These are phyloP conservation scores for barrel medic (Medicago truncatula) DNA, from an alignment of 306 rosid genomes.

Conservation along the genomic window MtrunA17r5.0-ANR NC_053043.1:1536501-1537000, in stretches of 20 bases:
- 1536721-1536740: not conserved
- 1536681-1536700: not conserved
- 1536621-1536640: too few species aligned
- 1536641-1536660: too few species aligned
- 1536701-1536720: not conserved
- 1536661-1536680: too few species aligned
- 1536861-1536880: not conserved
- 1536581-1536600: too few species aligned
- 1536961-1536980: too few species aligned
- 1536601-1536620: too few species aligned
- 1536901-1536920: not conserved
- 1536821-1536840: not conserved
- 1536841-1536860: not conserved
- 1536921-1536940: conserved; percentile 11
- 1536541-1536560: too few species aligned
- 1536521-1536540: too few species aligned
- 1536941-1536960: too few species aligned
- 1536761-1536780: conserved; percentile 22
- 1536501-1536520: too few species aligned
- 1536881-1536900: conserved; percentile 9
- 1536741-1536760: not conserved
- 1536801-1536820: not conserved
- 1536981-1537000: too few species aligned
- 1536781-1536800: conserved; percentile 11
- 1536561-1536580: too few species aligned